Conservation (phyloP, 768 basidiomycete species). For the Kwoniella pini region DNA sequence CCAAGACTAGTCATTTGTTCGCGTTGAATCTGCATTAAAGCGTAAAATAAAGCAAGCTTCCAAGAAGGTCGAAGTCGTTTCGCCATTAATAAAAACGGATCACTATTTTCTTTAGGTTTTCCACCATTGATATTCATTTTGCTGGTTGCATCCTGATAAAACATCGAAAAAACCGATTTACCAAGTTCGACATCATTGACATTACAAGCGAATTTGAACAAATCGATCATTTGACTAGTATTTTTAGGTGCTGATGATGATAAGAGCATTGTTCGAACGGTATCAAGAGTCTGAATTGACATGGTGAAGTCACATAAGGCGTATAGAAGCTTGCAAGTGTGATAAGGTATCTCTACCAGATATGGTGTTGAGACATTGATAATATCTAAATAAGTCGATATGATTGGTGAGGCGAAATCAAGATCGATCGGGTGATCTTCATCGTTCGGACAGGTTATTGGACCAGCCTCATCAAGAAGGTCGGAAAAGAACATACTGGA, state of each 20-base stretch:
- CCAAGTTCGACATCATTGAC: neutral
- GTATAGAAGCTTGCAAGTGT: neutral
- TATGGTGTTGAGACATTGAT: neutral
- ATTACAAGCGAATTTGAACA: neutral
- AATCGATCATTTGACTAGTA: neutral
- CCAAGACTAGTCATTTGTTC: too few relatives aligned
- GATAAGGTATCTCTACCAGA: neutral
- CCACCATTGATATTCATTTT: neutral
- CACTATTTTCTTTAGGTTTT: too few relatives aligned
- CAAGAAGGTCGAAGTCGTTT: neutral
- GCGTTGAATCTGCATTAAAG: too few relatives aligned
- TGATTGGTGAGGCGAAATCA: neutral
- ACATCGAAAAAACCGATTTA: neutral
- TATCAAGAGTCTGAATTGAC: neutral
- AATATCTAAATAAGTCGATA: conserved; percentile 1
- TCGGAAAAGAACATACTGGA: conserved; percentile 1
- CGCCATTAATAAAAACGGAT: too few relatives aligned
- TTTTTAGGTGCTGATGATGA: neutral
- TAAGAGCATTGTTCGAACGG: neutral
- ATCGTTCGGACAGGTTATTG: neutral
- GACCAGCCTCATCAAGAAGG: neutral
- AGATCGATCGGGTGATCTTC: conserved; percentile 4
- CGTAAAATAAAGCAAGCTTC: conserved; percentile 2
- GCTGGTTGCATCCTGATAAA: neutral
- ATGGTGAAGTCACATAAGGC: neutral